These are phyloP conservation scores for Hsuehochloa calcarea DNA, from an alignment of 176 grass and related monocot species.

Conservation along the genomic window DNA sequence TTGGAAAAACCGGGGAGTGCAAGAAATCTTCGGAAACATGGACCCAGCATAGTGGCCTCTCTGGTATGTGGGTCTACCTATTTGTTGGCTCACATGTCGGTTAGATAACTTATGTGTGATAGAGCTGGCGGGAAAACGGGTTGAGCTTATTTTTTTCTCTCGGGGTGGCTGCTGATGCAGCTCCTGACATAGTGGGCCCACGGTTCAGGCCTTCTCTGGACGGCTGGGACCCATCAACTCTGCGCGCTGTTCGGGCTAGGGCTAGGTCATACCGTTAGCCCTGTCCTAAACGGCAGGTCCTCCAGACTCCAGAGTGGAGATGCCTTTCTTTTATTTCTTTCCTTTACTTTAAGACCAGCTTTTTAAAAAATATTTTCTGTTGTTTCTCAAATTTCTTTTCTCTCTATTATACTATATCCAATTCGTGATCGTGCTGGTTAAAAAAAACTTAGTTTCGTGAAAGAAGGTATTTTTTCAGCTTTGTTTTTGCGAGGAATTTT, in stretches of 20 bases:
- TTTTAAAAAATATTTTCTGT: not conserved
- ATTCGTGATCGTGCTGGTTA: not conserved
- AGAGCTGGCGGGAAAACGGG: not conserved
- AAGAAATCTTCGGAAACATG: not conserved
- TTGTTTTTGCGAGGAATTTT: no score
- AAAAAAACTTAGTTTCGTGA: not conserved
- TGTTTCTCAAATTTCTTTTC: not conserved
- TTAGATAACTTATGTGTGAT: fast-evolving
- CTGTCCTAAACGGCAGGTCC: not conserved
- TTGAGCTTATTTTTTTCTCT: not conserved
- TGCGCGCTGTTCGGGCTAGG: not conserved
- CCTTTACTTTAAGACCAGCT: not conserved
- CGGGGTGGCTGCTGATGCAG: not conserved
- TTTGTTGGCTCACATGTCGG: not conserved
- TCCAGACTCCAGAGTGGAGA: not conserved
- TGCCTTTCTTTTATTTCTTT: not conserved
- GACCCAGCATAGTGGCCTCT: fast-evolving
- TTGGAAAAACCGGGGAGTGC: not conserved
- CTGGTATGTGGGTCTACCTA: not conserved
- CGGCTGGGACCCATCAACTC: not conserved
- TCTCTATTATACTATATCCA: not conserved
- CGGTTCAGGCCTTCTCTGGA: not conserved
- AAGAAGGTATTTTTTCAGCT: not conserved
- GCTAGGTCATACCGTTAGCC: not conserved
- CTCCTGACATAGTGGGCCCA: not conserved